Evolutionary conservation across 192 early-diverging fungal species (phyloP).

Genomic region (Gigaspora rosea): DNA sequence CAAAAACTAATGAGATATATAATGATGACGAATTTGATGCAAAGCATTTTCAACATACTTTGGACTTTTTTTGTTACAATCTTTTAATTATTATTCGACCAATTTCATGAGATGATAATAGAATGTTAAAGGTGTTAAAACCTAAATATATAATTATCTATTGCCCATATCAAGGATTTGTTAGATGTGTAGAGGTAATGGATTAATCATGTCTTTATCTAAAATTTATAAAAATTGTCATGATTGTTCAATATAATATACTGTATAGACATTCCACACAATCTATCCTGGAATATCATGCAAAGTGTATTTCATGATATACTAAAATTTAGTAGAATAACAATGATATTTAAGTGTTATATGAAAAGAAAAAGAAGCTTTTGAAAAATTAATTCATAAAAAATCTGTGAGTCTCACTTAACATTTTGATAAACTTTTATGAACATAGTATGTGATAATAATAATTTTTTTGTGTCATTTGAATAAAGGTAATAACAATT

Average conservation of each 20-base stretch:
- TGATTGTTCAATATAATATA: background rate
- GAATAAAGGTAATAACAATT: constrained; percentile 78
- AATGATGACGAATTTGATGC: constrained; percentile 50
- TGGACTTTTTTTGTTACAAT: constrained; percentile 46
- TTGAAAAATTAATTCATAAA: constrained; percentile 88
- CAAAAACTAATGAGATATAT: constrained; percentile 29
- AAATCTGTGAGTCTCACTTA: constrained; percentile 63
- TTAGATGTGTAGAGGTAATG: constrained; percentile 80
- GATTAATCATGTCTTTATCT: constrained; percentile 8
- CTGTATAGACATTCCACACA: constrained; percentile 54
- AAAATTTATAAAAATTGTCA: background rate
- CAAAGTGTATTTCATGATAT: constrained; percentile 90
- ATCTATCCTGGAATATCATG: constrained; percentile 52
- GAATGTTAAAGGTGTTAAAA: constrained; percentile 62
- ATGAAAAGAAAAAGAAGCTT: constrained; percentile 88
- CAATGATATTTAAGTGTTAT: constrained; percentile 85
- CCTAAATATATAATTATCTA: constrained; percentile 91
- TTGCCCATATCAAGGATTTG: constrained; percentile 84
- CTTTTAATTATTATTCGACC: constrained; percentile 57
- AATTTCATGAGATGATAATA: constrained; percentile 63
- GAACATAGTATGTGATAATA: no score
- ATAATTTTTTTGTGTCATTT: background rate
- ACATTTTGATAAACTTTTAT: constrained; percentile 2
- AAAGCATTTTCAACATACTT: constrained; percentile 47
- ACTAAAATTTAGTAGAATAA: constrained; percentile 94